Evolutionary conservation across 2,329 filamentous ascomycete genomes (phyloP).

Genomic region (Penicillium sp.): DNA sequence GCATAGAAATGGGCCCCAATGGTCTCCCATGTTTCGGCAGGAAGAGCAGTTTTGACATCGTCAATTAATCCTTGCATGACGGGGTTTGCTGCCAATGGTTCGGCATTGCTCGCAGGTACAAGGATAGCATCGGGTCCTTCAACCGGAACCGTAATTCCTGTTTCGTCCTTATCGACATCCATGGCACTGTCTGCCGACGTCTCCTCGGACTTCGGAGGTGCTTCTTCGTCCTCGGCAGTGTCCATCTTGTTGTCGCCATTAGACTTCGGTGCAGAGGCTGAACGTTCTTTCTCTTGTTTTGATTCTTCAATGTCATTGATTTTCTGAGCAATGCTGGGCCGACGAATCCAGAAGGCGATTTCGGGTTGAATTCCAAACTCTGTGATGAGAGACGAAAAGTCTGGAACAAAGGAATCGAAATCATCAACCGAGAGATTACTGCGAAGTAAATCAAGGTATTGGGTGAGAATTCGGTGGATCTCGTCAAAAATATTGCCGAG

Average conservation of each 20-base stretch:
- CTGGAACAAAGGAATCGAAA: conserved; percentile 76
- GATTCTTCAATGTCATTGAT: conserved; percentile 48
- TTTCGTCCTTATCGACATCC: conserved; percentile 36
- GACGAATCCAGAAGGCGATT: conserved; percentile 80
- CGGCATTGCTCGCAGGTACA: conserved; percentile 28
- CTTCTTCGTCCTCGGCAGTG: conserved; percentile 29
- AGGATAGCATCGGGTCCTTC: conserved; percentile 15
- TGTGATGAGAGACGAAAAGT: conserved; percentile 68
- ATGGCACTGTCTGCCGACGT: conserved; percentile 27
- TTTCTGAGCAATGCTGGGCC: conserved; percentile 68
- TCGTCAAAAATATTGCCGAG: conserved; percentile 87
- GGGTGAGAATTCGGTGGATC: conserved; percentile 76
- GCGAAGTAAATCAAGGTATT: conserved; percentile 86
- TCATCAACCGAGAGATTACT: conserved; percentile 72
- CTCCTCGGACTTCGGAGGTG: conserved; percentile 17
- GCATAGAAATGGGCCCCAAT: conserved; percentile 80
- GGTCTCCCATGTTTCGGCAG: conserved; percentile 63
- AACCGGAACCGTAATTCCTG: conserved; percentile 9
- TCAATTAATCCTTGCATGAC: conserved; percentile 73
- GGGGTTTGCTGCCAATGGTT: conserved; percentile 59
- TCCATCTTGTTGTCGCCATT: conserved; percentile 39
- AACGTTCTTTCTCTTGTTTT: conserved; percentile 29
- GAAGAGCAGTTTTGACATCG: conserved; percentile 60
- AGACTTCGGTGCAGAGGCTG: conserved; percentile 23
- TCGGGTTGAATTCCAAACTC: conserved; percentile 77